phyloP scores from a whole-genome alignment of 1,284 basidiomycete species.

The Malassezia dermatis region DNA sequence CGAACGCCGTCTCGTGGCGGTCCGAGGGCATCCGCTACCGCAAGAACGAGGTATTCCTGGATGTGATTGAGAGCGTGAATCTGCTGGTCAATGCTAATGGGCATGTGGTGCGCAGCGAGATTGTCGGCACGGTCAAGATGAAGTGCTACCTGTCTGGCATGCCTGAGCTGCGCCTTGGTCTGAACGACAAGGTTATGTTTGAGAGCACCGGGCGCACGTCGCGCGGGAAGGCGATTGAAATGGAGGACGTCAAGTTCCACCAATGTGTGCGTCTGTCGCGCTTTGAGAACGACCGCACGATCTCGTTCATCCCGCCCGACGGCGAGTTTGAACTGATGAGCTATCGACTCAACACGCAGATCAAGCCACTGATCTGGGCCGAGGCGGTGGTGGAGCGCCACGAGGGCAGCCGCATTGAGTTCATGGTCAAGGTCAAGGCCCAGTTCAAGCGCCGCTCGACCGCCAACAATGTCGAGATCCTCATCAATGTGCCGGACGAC shows the following conservation, averaged over 20 bases:
- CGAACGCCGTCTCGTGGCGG: constrained; percentile 96
- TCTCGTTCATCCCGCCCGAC: constrained; percentile 97
- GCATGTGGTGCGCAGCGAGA: constrained; percentile 93
- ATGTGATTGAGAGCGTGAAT: constrained; percentile 96
- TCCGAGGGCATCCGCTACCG: constrained; percentile 94
- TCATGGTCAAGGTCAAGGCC: constrained; percentile 94
- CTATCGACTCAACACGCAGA: constrained; percentile 85
- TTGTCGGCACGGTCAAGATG: constrained; percentile 96
- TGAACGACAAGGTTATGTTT: constrained; percentile 99
- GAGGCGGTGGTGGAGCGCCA: constrained; percentile 93
- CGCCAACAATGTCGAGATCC: constrained; percentile 97
- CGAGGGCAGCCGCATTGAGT: constrained; percentile 84
- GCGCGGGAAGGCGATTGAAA: constrained; percentile 93
- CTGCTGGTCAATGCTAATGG: constrained; percentile 91
- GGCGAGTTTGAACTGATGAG: constrained; percentile 98
- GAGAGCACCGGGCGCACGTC: constrained; percentile 89
- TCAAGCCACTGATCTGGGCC: constrained; percentile 96
- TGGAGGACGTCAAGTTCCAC: constrained; percentile 99
- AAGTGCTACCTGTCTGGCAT: constrained; percentile 98
- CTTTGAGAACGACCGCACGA: constrained; percentile 97
- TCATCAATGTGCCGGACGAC: constrained; percentile 94
- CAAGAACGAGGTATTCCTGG: constrained; percentile 98
- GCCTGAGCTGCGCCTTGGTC: constrained; percentile 87
- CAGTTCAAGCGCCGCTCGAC: constrained; percentile 94
- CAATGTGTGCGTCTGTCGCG: constrained; percentile 98